Evolutionary conservation across 2,329 filamentous ascomycete species (phyloP).

Genomic region (Diaporthe ampelina): DNA sequence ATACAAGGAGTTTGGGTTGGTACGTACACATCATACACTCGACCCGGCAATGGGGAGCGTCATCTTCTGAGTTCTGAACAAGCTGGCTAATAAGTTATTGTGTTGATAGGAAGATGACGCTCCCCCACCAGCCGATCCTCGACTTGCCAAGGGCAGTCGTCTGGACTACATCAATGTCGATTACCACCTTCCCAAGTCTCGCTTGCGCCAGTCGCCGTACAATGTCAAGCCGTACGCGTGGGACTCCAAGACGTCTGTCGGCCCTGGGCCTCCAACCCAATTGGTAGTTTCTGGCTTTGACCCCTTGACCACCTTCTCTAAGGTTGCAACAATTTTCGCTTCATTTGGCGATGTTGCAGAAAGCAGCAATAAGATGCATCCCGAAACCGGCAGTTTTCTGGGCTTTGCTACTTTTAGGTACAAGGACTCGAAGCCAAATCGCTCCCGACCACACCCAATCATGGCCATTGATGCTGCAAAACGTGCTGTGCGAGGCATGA

Average conservation of each 20-base stretch:
- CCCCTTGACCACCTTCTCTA: conserved; percentile 84
- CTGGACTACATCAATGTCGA: conserved; percentile 78
- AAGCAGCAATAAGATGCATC: conserved; percentile 94
- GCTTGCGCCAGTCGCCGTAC: conserved; percentile 80
- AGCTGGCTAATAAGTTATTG: conserved; percentile 61
- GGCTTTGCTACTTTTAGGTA: conserved; percentile 95
- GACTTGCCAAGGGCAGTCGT: conserved; percentile 77
- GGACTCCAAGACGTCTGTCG: conserved; percentile 86
- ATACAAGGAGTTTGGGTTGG: conserved; percentile 75
- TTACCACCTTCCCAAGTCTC: conserved; percentile 79
- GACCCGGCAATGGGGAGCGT: conserved; percentile 67
- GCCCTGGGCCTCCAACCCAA: conserved; percentile 89
- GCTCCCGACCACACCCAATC: conserved; percentile 66
- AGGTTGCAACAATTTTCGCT: conserved; percentile 82
- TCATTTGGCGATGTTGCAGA: conserved; percentile 90
- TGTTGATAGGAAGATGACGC: conserved; percentile 82
- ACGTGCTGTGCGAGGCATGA: conserved; percentile 81
- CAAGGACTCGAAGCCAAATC: conserved; percentile 75
- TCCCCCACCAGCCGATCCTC: conserved; percentile 82
- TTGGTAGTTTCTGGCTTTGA: conserved; percentile 98
- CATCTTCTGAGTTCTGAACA: conserved; percentile 57
- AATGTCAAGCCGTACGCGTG: conserved; percentile 85
- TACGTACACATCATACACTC: conserved; percentile 68
- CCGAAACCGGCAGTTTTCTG: conserved; percentile 92
- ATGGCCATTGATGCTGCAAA: conserved; percentile 86